These are phyloP conservation scores for Linderniella brevidens DNA, from an alignment of 257 asterid species.

Conservation along the genomic window DNA sequence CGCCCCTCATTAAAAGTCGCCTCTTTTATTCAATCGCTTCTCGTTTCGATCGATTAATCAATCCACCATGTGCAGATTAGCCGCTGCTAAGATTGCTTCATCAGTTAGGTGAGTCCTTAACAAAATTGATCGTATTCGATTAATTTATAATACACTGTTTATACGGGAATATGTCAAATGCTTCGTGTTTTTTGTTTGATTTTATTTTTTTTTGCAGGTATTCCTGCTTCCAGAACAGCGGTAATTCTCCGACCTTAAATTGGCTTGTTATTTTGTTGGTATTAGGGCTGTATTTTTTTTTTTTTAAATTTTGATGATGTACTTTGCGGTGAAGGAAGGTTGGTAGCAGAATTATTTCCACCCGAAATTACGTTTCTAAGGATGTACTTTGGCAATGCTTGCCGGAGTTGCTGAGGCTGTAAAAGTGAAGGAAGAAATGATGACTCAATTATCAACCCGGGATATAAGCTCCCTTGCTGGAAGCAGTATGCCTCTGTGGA, in stretches of 20 bases:
- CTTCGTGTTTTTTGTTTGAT: not conserved
- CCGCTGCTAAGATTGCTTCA: conserved; percentile 46
- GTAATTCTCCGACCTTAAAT: conserved; percentile 11
- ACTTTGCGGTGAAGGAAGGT: conserved; percentile 23
- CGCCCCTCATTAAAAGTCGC: no score
- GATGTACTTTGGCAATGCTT: conserved; percentile 77
- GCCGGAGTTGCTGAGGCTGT: conserved; percentile 92
- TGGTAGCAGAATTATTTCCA: conserved; percentile 45
- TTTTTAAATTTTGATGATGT: no score
- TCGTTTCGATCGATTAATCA: not conserved
- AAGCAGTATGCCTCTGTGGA: no score
- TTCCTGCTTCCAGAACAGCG: conserved; percentile 41
- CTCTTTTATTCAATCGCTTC: not conserved
- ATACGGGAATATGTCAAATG: no score
- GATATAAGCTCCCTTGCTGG: no score
- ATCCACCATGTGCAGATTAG: conserved; percentile 41
- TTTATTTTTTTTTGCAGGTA: conserved; percentile 31
- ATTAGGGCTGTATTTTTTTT: no score
- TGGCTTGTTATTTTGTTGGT: no score
- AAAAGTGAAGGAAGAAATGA: conserved; percentile 15
- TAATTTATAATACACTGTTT: no score
- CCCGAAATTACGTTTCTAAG: conserved; percentile 75
- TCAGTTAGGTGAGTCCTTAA: conserved; percentile 29
- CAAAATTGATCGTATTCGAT: no score
- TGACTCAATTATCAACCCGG: no score